Evolutionary conservation across 805 yeast species (phyloP).

Genomic region (Kazachstania taianensis): DNA sequence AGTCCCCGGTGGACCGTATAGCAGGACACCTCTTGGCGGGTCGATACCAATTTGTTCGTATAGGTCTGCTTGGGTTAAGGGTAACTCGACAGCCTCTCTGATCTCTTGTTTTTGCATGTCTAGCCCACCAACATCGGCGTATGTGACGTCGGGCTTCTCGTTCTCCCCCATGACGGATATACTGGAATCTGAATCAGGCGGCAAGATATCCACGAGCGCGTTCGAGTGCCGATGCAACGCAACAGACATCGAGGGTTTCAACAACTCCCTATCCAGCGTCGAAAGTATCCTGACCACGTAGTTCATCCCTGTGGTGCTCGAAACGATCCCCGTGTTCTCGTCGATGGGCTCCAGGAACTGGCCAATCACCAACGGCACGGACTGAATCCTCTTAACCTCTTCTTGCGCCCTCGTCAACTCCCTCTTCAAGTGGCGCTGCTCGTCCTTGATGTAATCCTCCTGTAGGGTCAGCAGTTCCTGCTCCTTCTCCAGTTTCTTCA

Average conservation of each 20-base stretch:
- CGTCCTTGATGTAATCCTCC: slow-evolving; percentile 96
- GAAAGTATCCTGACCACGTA: slow-evolving; percentile 92
- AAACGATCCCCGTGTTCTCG: slow-evolving; percentile 90
- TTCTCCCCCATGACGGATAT: slow-evolving; percentile 91
- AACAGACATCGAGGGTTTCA: slow-evolving; percentile 90
- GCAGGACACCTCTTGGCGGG: slow-evolving; percentile 94
- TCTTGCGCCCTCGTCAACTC: slow-evolving; percentile 96
- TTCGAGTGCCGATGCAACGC: slow-evolving; percentile 98
- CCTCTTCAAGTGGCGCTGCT: slow-evolving; percentile 89
- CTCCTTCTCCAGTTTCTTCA: slow-evolving; percentile 86
- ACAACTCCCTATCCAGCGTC: slow-evolving; percentile 86
- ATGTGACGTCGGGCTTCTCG: slow-evolving; percentile 85
- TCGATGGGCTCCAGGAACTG: slow-evolving; percentile 97
- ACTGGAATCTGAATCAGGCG: slow-evolving; percentile 97
- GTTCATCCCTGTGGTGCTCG: slow-evolving; percentile 95
- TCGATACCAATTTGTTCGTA: slow-evolving; percentile 97
- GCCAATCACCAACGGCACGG: slow-evolving; percentile 96
- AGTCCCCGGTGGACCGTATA: slow-evolving; percentile 99
- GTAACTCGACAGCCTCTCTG: slow-evolving; percentile 95
- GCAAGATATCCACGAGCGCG: slow-evolving; percentile 91
- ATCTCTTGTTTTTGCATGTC: slow-evolving; percentile 99
- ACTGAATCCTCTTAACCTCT: slow-evolving; percentile 93
- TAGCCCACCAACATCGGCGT: slow-evolving; percentile 97
- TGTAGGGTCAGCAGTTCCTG: slow-evolving; percentile 75
- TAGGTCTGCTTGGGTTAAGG: slow-evolving; percentile 88